Evolutionary conservation across 2,329 filamentous ascomycete species (phyloP), one percentile per base, ranked within the genome.

Genomic region (Pseudohalonectria lignicola): DNA sequence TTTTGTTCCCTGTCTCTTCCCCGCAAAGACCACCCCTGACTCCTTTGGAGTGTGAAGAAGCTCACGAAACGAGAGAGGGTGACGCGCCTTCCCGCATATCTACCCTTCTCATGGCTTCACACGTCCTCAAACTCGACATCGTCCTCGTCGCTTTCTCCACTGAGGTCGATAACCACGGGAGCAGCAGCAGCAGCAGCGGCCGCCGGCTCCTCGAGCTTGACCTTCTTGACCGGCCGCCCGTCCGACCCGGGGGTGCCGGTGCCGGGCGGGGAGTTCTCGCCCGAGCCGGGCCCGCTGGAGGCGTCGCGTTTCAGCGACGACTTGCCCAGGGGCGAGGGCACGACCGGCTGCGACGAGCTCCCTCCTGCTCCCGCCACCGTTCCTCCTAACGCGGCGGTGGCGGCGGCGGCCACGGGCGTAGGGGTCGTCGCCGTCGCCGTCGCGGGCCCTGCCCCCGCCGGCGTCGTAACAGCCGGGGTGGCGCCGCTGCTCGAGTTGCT

Each of bases 61-160:
- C n/a, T n/a, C n/a, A n/a, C n/a, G n/a, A n/a, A n/a, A n/a, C n/a
- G n/a, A n/a, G n/a, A n/a, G n/a, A n/a, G n/a, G n/a, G n/a, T n/a
- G n/a, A n/a, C n/a, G n/a, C n/a, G n/a, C n/a, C n/a, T n/a, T n/a
- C n/a, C n/a, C n/a, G n/a, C n/a, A n/a, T n/a, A n/a, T n/a, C n/a
- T n/a, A n/a, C n/a, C n/a, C n/a, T n/a, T n/a, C n/a, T n/a, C n/a
- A n/a, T n/a, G n/a, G n/a, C n/a, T n/a, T 31, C 23, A 67, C 1
- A 76, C 71, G 49, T 77, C 73, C 48, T 76, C 73, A 53, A 77
- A 77, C 47, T 76, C 72, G 43, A 76, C 53, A 19, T 68, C 70
- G 21, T 72, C 69, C 18, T 73, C 69, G 18, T 64, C 64, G 18
- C 64, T 66, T 18, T 74, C 70, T 25, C 63, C 64, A 20, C 63